Base-by-base conservation (phyloP, 106 monocot species). In the Narthecium ossifragum region DNA sequence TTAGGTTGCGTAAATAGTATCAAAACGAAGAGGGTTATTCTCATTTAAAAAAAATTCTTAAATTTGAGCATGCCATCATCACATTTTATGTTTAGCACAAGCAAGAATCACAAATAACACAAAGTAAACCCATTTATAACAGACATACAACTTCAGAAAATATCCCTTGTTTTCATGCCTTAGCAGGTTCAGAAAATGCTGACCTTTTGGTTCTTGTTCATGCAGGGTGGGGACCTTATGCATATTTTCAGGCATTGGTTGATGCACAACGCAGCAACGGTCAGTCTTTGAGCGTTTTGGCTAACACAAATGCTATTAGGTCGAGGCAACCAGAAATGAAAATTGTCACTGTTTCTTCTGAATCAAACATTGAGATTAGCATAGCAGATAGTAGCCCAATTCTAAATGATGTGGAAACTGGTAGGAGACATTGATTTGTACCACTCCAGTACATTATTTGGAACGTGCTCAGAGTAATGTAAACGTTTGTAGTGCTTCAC, bases 151-250 rank as follows among this genome's bases (percentile, higher is more conserved):
- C 11, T 37, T 6, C 7, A 5, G 18, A 43, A 43, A 43, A 17
- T 0, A 0, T 18, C 0, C 14, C 12, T 10, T 41, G 4, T 43
- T 18, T 43, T 3, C 18, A 13, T 4, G 11, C 43, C 4, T 17
- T 43, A 17, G 18, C 43, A 43, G 4, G 4, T 17, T 43, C 10
- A 17, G 2, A 13, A 6, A 43, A 1, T 10, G 14, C 43, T 43
- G 43, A 43, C 14, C 1, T 3, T 3, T 17, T 13, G 14, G 4
- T 43, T 43, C 43, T 43, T 43, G 4, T 3, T 7, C 17, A 46
- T 28, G 24, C 49, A 65, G 65, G 65, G 53, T 65, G 65, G 65
- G 65, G 65, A 12, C 53, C 65, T 40, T 29, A 65, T 55, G 65
- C 65, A 12, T 65, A 65, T 65, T 65, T 65, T 30, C 65, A 55